A percentile compares a stretch with the other conserved stretches of the same genome.
Evolutionary conservation across 805 yeast genomes (phyloP).

Genomic region (Torulaspora maleeae): DNA sequence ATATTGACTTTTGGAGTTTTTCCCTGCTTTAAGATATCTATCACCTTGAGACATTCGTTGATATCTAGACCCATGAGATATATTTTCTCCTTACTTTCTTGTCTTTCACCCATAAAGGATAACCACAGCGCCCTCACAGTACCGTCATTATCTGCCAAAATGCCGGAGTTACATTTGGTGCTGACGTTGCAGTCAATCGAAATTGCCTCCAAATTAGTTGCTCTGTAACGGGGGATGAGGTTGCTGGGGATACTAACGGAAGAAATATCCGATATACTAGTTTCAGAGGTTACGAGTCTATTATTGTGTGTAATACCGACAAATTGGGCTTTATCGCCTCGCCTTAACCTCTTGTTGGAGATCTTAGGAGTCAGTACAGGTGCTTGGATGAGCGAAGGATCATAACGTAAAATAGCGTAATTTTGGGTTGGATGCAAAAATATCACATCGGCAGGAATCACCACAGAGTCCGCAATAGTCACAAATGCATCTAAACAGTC

Average conservation of each 20-base stretch:
- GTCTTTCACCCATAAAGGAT: slow-evolving; percentile 72
- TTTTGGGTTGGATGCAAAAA: slow-evolving; percentile 86
- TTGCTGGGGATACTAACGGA: slow-evolving; percentile 69
- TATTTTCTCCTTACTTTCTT: slow-evolving; percentile 55
- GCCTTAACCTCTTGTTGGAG: slow-evolving; percentile 49
- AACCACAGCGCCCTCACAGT: slow-evolving; percentile 81
- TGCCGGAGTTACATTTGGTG: slow-evolving; percentile 73
- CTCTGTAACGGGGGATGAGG: slow-evolving; percentile 74
- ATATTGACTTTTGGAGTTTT: slow-evolving; percentile 58
- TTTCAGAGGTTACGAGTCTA: slow-evolving; percentile 67
- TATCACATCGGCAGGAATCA: slow-evolving; percentile 72
- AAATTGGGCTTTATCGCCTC: slow-evolving; percentile 75
- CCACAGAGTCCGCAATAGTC: slow-evolving; percentile 79
- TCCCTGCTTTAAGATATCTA: slow-evolving; percentile 47
- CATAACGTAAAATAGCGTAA: slow-evolving; percentile 78
- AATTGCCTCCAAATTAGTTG: slow-evolving; percentile 74
- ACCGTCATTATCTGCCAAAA: slow-evolving; percentile 72
- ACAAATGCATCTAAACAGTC: slow-evolving; percentile 66
- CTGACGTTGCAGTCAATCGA: slow-evolving; percentile 68
- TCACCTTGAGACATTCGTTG: slow-evolving; percentile 54
- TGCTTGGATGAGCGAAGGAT: slow-evolving; percentile 67
- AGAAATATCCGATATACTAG: slow-evolving; percentile 70
- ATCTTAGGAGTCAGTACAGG: slow-evolving; percentile 66
- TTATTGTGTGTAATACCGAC: slow-evolving; percentile 72
- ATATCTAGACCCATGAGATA: slow-evolving; percentile 76